Percentiles rank a stretch among this genome's conserved stretches.
Evolutionary conservation across 768 basidiomycete species (phyloP).

Genomic region (Lentinula aciculospora): DNA sequence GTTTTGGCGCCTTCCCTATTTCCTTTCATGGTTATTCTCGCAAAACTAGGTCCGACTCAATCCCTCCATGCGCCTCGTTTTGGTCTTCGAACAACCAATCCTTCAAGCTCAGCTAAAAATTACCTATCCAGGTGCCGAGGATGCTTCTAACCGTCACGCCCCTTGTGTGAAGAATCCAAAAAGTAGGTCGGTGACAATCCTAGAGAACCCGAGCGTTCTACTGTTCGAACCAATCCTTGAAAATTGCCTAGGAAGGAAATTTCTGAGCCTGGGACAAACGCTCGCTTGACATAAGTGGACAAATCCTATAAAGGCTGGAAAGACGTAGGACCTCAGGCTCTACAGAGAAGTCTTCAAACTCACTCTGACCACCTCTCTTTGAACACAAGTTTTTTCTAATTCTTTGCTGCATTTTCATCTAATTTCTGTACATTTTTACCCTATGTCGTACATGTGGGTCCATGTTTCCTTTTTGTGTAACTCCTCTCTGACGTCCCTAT

Average conservation of each 20-base stretch:
- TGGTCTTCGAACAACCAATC: background rate
- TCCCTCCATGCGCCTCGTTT: background rate
- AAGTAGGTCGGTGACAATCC: background rate
- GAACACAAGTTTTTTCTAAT: background rate
- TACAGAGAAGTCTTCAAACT: background rate
- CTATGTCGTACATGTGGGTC: background rate
- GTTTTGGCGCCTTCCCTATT: background rate
- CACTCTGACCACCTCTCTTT: background rate
- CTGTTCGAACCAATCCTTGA: background rate
- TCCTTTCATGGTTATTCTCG: background rate
- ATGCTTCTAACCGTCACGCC: background rate
- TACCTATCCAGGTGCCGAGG: background rate
- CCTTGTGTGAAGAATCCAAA: background rate
- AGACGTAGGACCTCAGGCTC: background rate
- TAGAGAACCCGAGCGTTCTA: background rate
- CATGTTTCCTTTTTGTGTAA: background rate
- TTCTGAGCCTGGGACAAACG: background rate
- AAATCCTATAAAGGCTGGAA: background rate
- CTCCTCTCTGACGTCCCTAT: background rate
- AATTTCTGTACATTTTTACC: background rate
- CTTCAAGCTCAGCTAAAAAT: background rate
- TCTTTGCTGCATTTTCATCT: background rate
- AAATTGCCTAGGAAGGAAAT: background rate
- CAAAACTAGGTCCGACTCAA: background rate
- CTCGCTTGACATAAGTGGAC: background rate